Percentiles rank a stretch among this genome's conserved stretches.
Evolutionary conservation across 2,329 filamentous ascomycete genomes (phyloP).

Genomic region (Fusarium sp.): DNA sequence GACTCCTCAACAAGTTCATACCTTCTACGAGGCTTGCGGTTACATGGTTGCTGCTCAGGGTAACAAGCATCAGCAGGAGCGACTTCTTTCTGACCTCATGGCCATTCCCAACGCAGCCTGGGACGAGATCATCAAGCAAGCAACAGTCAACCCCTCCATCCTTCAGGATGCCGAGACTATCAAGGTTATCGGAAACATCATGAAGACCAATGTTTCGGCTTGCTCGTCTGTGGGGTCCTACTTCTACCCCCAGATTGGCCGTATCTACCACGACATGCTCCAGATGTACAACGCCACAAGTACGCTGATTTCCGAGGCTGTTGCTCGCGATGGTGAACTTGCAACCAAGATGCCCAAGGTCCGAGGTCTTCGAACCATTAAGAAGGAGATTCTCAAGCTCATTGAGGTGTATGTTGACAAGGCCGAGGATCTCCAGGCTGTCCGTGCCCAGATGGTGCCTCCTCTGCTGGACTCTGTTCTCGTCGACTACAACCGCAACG

Average conservation of each 20-base stretch:
- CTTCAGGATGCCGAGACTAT: constrained; percentile 95
- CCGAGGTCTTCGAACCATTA: constrained; percentile 94
- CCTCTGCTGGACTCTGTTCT: constrained; percentile 93
- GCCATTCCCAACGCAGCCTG: constrained; percentile 91
- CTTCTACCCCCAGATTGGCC: constrained; percentile 97
- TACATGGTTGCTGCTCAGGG: constrained; percentile 99
- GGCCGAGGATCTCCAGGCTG: constrained; percentile 93
- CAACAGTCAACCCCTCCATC: constrained; percentile 85
- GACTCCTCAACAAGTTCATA: constrained; percentile 96
- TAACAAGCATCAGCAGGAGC: constrained; percentile 92
- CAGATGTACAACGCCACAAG: constrained; percentile 99
- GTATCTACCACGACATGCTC: constrained; percentile 98
- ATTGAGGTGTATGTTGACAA: constrained; percentile 99
- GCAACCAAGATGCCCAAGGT: constrained; percentile 98
- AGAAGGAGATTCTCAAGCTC: constrained; percentile 98
- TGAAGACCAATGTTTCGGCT: constrained; percentile 99
- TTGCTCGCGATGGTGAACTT: constrained; percentile 87
- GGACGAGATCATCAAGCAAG: constrained; percentile 92
- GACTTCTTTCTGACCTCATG: constrained; percentile 93
- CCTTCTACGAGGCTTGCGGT: constrained; percentile 98
- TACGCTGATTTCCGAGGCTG: constrained; percentile 92
- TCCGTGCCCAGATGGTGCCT: constrained; percentile 95
- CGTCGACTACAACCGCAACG: constrained; percentile 96
- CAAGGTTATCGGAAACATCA: constrained; percentile 99
- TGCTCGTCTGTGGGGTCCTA: constrained; percentile 96